phyloP scores from a whole-genome alignment of 2,329 filamentous ascomycete genomes.

The Microcera coccophila region DNA sequence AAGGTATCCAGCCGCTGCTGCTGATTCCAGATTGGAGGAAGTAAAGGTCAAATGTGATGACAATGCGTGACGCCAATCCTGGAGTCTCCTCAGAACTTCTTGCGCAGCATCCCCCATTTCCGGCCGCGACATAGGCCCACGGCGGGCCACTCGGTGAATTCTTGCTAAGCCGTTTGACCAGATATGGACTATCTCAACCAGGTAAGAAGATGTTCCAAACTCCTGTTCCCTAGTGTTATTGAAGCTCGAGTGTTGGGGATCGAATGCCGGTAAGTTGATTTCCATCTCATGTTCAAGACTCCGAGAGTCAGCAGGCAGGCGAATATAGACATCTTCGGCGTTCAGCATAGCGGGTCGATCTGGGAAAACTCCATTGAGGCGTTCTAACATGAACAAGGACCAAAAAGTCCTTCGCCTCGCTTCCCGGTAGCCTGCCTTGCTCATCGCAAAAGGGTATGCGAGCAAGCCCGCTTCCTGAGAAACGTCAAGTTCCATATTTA shows the following conservation, averaged over 20 bases:
- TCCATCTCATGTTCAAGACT: constrained; percentile 59
- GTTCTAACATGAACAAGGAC: constrained; percentile 67
- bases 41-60: constrained; percentile 54
- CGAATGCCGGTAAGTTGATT: constrained; percentile 57
- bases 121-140: constrained; percentile 23
- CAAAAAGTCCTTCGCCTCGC: constrained; percentile 68
- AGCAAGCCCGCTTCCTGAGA: constrained; percentile 38
- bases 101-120: constrained; percentile 42
- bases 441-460: constrained; percentile 55
- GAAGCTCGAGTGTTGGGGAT: constrained; percentile 39
- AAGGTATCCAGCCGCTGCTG: constrained; percentile 49
- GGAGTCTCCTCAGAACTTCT: constrained; percentile 47
- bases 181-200: constrained; percentile 60
- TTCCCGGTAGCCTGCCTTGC: constrained; percentile 57
- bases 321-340: constrained; percentile 62
- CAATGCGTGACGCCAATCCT: constrained; percentile 56
- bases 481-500: constrained; percentile 59
- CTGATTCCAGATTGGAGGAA: constrained; percentile 53
- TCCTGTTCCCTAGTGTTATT: constrained; percentile 22
- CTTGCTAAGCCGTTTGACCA: constrained; percentile 62
- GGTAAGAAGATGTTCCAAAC: constrained; percentile 53
- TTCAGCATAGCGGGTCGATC: constrained; percentile 54
- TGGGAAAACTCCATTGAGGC: constrained; percentile 58
- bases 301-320: constrained; percentile 58
- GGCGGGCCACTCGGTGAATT: constrained; percentile 43